These are phyloP conservation scores for Parasarocladium wereldwijsianum DNA, from an alignment of 2,329 filamentous ascomycete species.

Conservation along the genomic window DNA sequence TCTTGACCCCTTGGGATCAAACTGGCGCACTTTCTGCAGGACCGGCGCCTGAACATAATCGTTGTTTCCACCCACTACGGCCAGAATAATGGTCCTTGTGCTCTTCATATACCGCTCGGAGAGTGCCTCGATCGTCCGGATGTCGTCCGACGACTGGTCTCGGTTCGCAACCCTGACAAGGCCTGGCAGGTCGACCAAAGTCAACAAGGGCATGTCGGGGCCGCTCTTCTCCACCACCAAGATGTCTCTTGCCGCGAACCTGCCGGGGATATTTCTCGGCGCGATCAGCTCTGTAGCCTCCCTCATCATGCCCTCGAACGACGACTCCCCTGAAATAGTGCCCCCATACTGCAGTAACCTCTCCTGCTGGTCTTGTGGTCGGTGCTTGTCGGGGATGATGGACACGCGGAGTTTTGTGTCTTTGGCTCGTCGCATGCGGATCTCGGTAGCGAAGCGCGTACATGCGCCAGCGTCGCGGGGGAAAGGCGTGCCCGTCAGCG, in stretches of 20 bases:
- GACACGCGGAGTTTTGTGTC: slow-evolving; percentile 30
- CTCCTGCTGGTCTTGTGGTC: slow-evolving; percentile 30
- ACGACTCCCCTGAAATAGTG: slow-evolving; percentile 25
- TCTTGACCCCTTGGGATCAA: slow-evolving; percentile 31
- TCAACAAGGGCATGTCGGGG: slow-evolving; percentile 43
- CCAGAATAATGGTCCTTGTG: slow-evolving; percentile 37
- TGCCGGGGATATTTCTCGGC: slow-evolving; percentile 31
- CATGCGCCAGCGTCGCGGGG: slow-evolving; percentile 45
- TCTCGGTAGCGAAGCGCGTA: slow-evolving; percentile 46
- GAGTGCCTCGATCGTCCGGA: slow-evolving; percentile 34
- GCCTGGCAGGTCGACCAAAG: slow-evolving; percentile 46
- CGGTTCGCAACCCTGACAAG: slow-evolving; percentile 38
- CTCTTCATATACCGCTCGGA: slow-evolving; percentile 42
- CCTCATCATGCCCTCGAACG: slow-evolving; percentile 36
- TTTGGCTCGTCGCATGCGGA: slow-evolving; percentile 34
- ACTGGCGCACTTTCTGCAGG: slow-evolving; percentile 32
- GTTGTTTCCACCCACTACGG: slow-evolving; percentile 39
- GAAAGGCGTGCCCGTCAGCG: slow-evolving; percentile 47
- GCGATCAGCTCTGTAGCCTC: slow-evolving; percentile 35
- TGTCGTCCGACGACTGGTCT: slow-evolving; percentile 36
- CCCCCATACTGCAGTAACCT: slow-evolving; percentile 32
- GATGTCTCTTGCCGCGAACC: slow-evolving; percentile 36
- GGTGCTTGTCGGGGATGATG: slow-evolving; percentile 38
- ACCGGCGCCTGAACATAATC: slow-evolving; percentile 39
- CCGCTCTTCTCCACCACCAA: slow-evolving; percentile 44